Evolutionary conservation across 2,329 filamentous ascomycete species (phyloP).

Genomic region (Diplodia intermedia): DNA sequence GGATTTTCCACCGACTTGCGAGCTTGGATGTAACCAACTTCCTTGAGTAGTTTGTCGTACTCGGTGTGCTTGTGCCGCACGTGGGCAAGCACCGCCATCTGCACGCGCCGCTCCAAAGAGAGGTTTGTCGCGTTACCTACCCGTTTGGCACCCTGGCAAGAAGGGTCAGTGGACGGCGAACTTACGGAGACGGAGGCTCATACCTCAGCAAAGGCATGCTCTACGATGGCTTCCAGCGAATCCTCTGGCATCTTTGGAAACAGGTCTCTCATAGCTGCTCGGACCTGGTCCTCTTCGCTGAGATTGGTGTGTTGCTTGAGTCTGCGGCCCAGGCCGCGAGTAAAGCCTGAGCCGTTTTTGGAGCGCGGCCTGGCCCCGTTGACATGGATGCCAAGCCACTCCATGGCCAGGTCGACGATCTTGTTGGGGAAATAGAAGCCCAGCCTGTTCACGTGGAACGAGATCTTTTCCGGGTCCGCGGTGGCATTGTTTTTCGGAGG

Average conservation of each 20-base stretch:
- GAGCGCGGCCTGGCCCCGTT: conserved; percentile 27
- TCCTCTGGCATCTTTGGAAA: conserved; percentile 68
- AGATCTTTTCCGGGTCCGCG: conserved; percentile 59
- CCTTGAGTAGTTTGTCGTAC: conserved; percentile 63
- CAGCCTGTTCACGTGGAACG: conserved; percentile 66
- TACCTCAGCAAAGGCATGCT: conserved; percentile 67
- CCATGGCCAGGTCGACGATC: conserved; percentile 65
- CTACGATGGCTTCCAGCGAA: conserved; percentile 64
- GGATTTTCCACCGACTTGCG: conserved; percentile 62
- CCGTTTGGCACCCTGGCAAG: conserved; percentile 58
- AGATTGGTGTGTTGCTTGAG: conserved; percentile 2
- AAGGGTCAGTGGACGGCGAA: conserved; percentile 34
- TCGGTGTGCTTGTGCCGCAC: conserved; percentile 68
- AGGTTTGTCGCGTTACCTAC: conserved; percentile 64
- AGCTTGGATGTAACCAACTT: conserved; percentile 43
- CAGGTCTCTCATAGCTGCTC: conserved; percentile 65
- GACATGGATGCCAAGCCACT: conserved; percentile 54
- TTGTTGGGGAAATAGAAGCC: conserved; percentile 68
- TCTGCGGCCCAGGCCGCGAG: conserved; percentile 40
- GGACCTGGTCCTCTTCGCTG: conserved; percentile 55
- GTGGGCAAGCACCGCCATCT: conserved; percentile 67
- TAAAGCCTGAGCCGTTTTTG: conserved; percentile 42
- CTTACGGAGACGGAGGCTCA: conserved; percentile 1
- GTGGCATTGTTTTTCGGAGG: conserved; percentile 58
- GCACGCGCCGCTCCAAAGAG: conserved; percentile 62